These are phyloP conservation scores for Flaveria sonorensis DNA, from an alignment of 129 eudicot genomes.

Conservation along the genomic window DNA sequence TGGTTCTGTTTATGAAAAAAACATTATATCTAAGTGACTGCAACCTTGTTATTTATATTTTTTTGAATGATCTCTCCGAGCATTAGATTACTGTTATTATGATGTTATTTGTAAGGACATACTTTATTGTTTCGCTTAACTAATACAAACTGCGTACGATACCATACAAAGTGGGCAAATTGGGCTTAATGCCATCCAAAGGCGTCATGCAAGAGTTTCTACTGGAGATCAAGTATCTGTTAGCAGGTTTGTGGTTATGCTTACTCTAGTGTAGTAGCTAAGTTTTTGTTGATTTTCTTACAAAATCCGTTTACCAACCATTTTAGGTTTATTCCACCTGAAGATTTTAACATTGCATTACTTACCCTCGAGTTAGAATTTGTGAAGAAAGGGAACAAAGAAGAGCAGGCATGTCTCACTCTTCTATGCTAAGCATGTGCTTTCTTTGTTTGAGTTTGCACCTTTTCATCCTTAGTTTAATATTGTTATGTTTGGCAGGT, in stretches of 20 bases:
- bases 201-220: conserved; percentile 86
- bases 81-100: conserved; percentile 2
- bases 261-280: conserved; percentile 12
- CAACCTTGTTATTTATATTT: neutral
- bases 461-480: neutral
- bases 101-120: conserved; percentile 9
- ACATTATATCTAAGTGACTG: neutral
- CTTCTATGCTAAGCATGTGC: neutral
- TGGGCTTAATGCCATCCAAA: conserved; percentile 84
- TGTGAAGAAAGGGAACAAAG: conserved; percentile 76
- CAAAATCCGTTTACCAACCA: neutral
- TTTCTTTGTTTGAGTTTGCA: conserved; percentile 17
- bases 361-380: conserved; percentile 91
- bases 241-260: conserved; percentile 51
- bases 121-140: conserved; percentile 52
- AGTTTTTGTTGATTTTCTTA: conserved; percentile 10
- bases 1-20: neutral
- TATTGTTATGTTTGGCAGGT: conserved; percentile 45
- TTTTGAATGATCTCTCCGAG: conserved; percentile 18
- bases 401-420: conserved; percentile 58
- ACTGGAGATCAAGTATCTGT: conserved; percentile 67
- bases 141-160: conserved; percentile 56
- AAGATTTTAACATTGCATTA: conserved; percentile 71
- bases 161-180: conserved; percentile 60
- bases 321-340: conserved; percentile 79